Percentiles rank a stretch among this genome's conserved stretches.
Evolutionary conservation across 2,329 filamentous ascomycete genomes (phyloP).

Genomic region (Pestalotiopsis fici): DNA sequence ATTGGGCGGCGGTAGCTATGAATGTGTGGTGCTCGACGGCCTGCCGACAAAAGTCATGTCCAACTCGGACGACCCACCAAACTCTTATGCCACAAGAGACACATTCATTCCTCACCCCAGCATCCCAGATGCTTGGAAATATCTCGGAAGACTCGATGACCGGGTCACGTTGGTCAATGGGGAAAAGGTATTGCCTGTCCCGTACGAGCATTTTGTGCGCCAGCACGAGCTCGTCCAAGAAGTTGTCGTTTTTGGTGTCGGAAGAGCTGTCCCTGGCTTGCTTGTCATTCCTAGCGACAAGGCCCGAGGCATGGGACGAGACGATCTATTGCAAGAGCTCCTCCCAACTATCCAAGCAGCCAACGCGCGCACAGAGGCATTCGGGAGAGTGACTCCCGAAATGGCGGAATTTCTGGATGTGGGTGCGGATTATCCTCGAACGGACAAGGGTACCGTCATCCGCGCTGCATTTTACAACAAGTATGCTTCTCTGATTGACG

Average conservation of each 20-base stretch:
- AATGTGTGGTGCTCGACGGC: slow-evolving; percentile 33
- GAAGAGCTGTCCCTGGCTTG: slow-evolving; percentile 30
- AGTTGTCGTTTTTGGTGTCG: slow-evolving; percentile 33
- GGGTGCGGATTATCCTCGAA: slow-evolving; percentile 47
- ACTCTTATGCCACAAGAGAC: slow-evolving; percentile 36
- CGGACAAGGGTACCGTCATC: slow-evolving; percentile 60
- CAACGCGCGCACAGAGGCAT: slow-evolving; percentile 18
- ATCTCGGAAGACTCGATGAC: slow-evolving; percentile 37
- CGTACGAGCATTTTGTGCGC: slow-evolving; percentile 34
- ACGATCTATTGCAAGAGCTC: slow-evolving; percentile 35
- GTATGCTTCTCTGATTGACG: slow-evolving; percentile 17
- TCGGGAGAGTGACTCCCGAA: slow-evolving; percentile 14
- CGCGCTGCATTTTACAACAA: slow-evolving; percentile 31
- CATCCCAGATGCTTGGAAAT: slow-evolving; percentile 37
- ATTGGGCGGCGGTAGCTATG: slow-evolving; percentile 22
- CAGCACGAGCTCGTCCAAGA: slow-evolving; percentile 32
- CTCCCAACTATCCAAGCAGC: not conserved
- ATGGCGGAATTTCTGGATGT: slow-evolving; percentile 44
- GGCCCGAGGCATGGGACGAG: slow-evolving; percentile 24
- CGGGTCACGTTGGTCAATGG: slow-evolving; percentile 37
- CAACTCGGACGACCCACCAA: slow-evolving; percentile 36
- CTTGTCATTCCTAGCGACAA: slow-evolving; percentile 29
- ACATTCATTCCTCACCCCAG: slow-evolving; percentile 37
- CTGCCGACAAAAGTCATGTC: slow-evolving; percentile 35
- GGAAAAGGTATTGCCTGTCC: slow-evolving; percentile 38